Conservation (phyloP, 2,329 filamentous ascomycete genomes). For the Microcyclospora tardicrescens region DNA sequence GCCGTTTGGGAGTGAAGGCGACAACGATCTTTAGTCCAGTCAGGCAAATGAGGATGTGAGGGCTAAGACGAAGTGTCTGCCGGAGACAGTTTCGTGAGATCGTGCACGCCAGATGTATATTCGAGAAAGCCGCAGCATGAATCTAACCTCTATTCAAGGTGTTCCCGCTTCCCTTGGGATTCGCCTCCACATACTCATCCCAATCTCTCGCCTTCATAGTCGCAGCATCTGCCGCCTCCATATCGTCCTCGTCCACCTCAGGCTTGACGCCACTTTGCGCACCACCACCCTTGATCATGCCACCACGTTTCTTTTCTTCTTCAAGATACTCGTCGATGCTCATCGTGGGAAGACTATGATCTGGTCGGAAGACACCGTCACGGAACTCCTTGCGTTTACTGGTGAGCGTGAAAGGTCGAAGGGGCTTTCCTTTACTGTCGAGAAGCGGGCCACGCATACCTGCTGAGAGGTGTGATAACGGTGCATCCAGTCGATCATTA, state of each 20-base stretch:
- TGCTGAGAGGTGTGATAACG: constrained; percentile 40
- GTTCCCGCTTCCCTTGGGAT: constrained; percentile 73
- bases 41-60: no score
- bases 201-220: constrained; percentile 88
- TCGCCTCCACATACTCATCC: constrained; percentile 89
- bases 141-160: constrained; percentile 61
- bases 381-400: constrained; percentile 57
- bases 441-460: constrained; percentile 53
- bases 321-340: constrained; percentile 94
- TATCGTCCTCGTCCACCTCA: constrained; percentile 77
- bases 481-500: constrained; percentile 61
- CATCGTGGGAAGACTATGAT: constrained; percentile 94
- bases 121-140: no score
- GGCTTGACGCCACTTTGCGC: constrained; percentile 55
- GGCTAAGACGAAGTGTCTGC: no score
- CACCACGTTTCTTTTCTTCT: constrained; percentile 71
- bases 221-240: constrained; percentile 75
- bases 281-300: constrained; percentile 83
- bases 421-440: constrained; percentile 64
- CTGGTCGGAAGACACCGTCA: constrained; percentile 72
- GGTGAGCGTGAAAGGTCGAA: constrained; percentile 81
- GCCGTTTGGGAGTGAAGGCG: no score
- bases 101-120: no score
- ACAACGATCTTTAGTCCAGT: no score
- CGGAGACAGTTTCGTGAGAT: no score